Evolutionary conservation across 352 stramenopile species (phyloP).

Genomic region (Globisporangium paddicum): DNA sequence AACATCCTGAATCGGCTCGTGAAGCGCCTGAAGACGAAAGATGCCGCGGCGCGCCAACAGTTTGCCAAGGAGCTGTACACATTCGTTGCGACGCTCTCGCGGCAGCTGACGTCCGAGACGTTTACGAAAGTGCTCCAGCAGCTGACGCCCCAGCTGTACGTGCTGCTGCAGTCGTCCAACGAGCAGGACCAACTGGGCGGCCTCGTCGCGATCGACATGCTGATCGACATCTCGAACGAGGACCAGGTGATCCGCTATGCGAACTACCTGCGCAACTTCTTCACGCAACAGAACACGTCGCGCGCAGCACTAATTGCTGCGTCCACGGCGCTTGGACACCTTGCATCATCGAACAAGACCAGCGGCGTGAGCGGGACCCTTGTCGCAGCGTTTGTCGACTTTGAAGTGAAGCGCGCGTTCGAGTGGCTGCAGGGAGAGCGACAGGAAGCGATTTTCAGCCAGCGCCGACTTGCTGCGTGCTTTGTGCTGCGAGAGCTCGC

Average conservation of each 20-base stretch:
- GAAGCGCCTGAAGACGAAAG: conserved; percentile 45
- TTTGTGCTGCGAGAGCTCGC: conserved; percentile 88
- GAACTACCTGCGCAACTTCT: conserved; percentile 87
- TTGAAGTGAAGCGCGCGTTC: conserved; percentile 89
- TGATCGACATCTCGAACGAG: conserved; percentile 82
- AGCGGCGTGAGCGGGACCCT: conserved; percentile 77
- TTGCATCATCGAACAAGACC: conserved; percentile 64
- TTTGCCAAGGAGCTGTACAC: conserved; percentile 52
- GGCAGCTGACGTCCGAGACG: conserved; percentile 73
- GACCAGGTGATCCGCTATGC: conserved; percentile 89
- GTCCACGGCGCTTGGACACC: conserved; percentile 70
- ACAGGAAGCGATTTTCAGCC: conserved; percentile 70
- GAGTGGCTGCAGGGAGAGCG: conserved; percentile 80
- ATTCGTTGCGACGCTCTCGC: conserved; percentile 58
- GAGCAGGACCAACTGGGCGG: conserved; percentile 73
- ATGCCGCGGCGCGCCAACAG: conserved; percentile 28
- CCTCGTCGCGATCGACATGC: conserved; percentile 64
- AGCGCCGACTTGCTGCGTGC: conserved; percentile 71
- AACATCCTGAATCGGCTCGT: conserved; percentile 53
- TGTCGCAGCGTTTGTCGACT: conserved; percentile 89
- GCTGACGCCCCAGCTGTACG: conserved; percentile 75
- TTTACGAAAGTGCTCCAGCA: conserved; percentile 73
- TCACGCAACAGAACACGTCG: conserved; percentile 66
- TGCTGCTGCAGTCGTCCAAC: conserved; percentile 51
- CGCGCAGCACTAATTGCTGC: conserved; percentile 59